These are phyloP conservation scores for Alternaria sp. DNA, from an alignment of 2,329 filamentous ascomycete species.

Conservation along the genomic window DNA sequence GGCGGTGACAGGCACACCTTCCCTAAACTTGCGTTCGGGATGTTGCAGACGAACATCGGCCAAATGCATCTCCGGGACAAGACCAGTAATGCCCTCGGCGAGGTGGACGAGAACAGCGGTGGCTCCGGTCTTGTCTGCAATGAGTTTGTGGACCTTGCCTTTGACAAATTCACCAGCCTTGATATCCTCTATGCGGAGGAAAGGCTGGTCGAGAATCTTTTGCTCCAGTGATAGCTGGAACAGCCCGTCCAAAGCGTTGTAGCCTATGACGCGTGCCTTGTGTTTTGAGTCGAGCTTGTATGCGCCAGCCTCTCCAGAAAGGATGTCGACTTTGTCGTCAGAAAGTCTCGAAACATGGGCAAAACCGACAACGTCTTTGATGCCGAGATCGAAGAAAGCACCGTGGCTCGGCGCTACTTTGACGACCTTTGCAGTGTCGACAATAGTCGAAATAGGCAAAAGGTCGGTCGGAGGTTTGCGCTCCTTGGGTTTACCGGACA, in stretches of 20 bases:
- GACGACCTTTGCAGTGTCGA: constrained; percentile 80
- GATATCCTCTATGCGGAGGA: constrained; percentile 90
- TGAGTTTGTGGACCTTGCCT: constrained; percentile 82
- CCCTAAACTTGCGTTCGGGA: constrained; percentile 94
- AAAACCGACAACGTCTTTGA: constrained; percentile 77
- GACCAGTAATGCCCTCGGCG: constrained; percentile 85
- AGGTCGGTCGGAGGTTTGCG: constrained; percentile 65
- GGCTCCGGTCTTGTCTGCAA: constrained; percentile 80
- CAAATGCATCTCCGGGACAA: constrained; percentile 87
- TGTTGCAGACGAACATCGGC: constrained; percentile 88
- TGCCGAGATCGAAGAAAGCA: constrained; percentile 77
- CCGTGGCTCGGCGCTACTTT: constrained; percentile 83
- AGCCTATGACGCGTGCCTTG: constrained; percentile 81
- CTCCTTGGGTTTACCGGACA: constrained; percentile 50
- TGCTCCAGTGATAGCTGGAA: constrained; percentile 87
- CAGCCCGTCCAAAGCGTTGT: constrained; percentile 84
- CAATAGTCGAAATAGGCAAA: constrained; percentile 75
- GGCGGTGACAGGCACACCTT: constrained; percentile 83
- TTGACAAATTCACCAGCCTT: constrained; percentile 81
- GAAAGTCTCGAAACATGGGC: constrained; percentile 94
- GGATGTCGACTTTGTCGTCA: constrained; percentile 84
- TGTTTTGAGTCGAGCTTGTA: constrained; percentile 83
- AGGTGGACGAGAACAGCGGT: constrained; percentile 83
- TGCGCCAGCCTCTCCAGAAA: constrained; percentile 78
- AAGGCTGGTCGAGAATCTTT: constrained; percentile 83